Evolutionary conservation across 257 asterid species (phyloP).

Genomic region (Nicotiana attenuata): DNA sequence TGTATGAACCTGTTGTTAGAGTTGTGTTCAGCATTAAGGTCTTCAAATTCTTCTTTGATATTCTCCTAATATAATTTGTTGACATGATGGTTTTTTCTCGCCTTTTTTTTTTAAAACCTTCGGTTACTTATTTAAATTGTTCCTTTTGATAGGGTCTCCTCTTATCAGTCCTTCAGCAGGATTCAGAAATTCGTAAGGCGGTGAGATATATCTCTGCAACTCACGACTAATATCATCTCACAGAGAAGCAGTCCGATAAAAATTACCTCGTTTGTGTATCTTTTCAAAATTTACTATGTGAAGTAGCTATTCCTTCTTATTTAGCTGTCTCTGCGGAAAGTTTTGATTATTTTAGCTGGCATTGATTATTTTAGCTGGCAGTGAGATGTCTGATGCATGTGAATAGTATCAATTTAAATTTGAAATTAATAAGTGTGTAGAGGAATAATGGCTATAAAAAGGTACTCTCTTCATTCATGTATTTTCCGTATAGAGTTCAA

Average conservation of each 20-base stretch:
- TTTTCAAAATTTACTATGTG: background rate
- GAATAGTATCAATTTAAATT: background rate
- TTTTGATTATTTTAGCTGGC: background rate
- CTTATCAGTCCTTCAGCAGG: constrained; percentile 86
- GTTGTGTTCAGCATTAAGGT: background rate
- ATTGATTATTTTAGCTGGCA: background rate
- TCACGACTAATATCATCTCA: constrained; percentile 11
- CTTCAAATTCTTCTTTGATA: background rate
- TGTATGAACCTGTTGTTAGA: constrained; percentile 4
- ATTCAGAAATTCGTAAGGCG: constrained; percentile 83
- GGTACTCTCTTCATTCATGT: background rate
- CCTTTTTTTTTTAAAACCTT: background rate
- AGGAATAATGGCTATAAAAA: background rate
- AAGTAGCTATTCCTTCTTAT: constrained; percentile 3
- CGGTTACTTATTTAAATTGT: background rate
- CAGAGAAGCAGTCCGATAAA: background rate
- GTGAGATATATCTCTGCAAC: constrained; percentile 40
- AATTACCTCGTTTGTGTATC: background rate
- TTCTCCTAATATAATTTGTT: background rate
- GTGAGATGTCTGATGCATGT: constrained; percentile 4
- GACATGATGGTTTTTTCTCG: background rate
- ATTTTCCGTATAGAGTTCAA: background rate
- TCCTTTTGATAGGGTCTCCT: constrained; percentile 66
- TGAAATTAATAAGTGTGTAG: background rate
- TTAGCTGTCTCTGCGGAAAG: background rate